A percentile compares a stretch with the other conserved stretches of the same genome.
phyloP scores from a whole-genome alignment of 352 stramenopile genomes.

The Peronospora belbahrii region DNA sequence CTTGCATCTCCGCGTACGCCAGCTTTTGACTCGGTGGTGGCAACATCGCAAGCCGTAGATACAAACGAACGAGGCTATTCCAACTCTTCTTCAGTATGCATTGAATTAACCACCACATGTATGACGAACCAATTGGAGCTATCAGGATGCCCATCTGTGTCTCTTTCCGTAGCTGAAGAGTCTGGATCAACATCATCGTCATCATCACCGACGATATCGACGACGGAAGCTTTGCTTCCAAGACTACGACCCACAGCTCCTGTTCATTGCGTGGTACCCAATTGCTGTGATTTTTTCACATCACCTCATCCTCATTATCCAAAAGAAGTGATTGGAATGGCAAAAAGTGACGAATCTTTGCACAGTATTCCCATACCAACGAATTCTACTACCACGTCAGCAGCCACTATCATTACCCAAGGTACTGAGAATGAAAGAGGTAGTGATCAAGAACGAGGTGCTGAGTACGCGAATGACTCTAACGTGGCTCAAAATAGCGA shows the following conservation, averaged over 20 bases:
- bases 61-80: slow-evolving; percentile 6
- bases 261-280: slow-evolving; percentile 14
- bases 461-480: slow-evolving; percentile 1
- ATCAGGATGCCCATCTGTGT: background rate
- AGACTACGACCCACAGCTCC: slow-evolving; percentile 15
- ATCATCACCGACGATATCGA: slow-evolving; percentile 1
- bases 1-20: background rate
- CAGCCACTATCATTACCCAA: slow-evolving; percentile 7
- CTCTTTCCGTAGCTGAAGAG: background rate
- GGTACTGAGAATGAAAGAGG: slow-evolving; percentile 1
- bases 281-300: slow-evolving; percentile 32
- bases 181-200: slow-evolving; percentile 8
- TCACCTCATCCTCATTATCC: slow-evolving; percentile 26
- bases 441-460: background rate
- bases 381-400: background rate
- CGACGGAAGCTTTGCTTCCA: slow-evolving; percentile 13
- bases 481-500: slow-evolving; percentile 4
- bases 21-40: background rate
- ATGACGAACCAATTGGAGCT: slow-evolving; percentile 10
- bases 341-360: slow-evolving; percentile 7
- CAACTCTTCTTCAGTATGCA: background rate
- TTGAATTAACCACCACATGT: slow-evolving; percentile 3
- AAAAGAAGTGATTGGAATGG: slow-evolving; percentile 21
- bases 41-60: slow-evolving; percentile 2
- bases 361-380: background rate